A percentile compares a stretch with the other conserved stretches of the same genome.
Conservation (phyloP, 2,329 filamentous ascomycete species). For the Phaeophleospora eucalypticola region DNA sequence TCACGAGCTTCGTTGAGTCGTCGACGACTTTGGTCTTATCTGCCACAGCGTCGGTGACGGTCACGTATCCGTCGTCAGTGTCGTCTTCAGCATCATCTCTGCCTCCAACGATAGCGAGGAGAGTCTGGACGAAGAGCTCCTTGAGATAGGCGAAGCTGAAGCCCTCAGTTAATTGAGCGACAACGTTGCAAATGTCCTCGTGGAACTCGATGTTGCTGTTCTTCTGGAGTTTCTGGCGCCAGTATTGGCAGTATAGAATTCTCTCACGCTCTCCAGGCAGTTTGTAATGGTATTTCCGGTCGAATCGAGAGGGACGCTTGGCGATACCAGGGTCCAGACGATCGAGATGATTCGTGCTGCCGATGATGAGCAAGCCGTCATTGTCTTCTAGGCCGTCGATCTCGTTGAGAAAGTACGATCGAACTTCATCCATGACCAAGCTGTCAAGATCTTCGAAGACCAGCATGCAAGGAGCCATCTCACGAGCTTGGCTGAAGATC, state of each 20-base stretch:
- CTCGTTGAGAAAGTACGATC: constrained; percentile 69
- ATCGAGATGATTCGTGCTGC: constrained; percentile 49
- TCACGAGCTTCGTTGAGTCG: constrained; percentile 5
- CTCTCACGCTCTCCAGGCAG: constrained; percentile 47
- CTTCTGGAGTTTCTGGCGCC: constrained; percentile 53
- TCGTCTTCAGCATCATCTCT: constrained; percentile 19
- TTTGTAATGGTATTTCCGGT: constrained; percentile 63
- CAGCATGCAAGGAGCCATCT: constrained; percentile 63
- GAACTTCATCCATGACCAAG: constrained; percentile 56
- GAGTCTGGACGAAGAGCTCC: constrained; percentile 61
- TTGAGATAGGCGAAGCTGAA: constrained; percentile 68
- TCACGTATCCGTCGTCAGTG: constrained; percentile 13
- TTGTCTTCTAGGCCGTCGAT: constrained; percentile 65
- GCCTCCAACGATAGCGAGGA: constrained; percentile 49
- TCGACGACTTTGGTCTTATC: constrained; percentile 14
- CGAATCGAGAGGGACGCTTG: constrained; percentile 63
- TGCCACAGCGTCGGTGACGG: constrained; percentile 10
- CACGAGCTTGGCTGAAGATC: constrained; percentile 58
- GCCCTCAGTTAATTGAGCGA: constrained; percentile 57
- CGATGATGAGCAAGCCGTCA: constrained; percentile 63
- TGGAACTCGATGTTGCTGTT: constrained; percentile 51
- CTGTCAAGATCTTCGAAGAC: constrained; percentile 70
- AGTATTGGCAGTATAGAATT: constrained; percentile 58
- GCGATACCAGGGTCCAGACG: constrained; percentile 60
- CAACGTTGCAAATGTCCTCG: constrained; percentile 36